Conservation (phyloP, 345 rosid species). For the Mallotus nudiflorus region DNA sequence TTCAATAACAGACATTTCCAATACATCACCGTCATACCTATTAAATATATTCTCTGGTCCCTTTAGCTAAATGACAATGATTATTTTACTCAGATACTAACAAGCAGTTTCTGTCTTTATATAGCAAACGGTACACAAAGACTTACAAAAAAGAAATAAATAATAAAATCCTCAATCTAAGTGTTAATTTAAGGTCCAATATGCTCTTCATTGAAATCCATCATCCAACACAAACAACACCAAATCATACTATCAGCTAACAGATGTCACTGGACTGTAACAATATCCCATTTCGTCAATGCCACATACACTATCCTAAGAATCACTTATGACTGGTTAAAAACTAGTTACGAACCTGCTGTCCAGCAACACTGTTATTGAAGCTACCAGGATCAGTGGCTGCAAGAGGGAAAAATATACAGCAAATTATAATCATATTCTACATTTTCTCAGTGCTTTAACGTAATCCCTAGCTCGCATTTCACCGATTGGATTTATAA, state of each 20-base stretch:
- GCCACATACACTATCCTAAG: neutral
- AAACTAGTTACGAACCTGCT: constrained; percentile 53
- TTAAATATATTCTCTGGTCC: neutral
- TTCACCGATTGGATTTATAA: no score
- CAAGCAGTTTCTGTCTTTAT: neutral
- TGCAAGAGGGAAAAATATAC: constrained; percentile 38
- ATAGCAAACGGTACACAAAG: no score
- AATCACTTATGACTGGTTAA: no score
- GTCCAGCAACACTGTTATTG: constrained; percentile 82
- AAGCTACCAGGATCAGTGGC: constrained; percentile 83
- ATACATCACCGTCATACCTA: neutral
- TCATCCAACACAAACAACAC: neutral
- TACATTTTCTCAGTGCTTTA: neutral
- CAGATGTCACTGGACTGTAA: neutral
- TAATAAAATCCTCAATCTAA: neutral
- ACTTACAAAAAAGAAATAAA: no score
- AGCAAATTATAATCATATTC: neutral
- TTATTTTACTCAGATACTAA: neutral
- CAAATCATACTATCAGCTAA: neutral
- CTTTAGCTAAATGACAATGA: neutral
- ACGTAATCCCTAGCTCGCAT: no score
- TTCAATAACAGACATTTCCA: neutral
- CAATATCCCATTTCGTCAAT: neutral
- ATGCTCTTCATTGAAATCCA: neutral
- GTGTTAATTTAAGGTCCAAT: neutral